A percentile compares a stretch with the other conserved stretches of the same genome.
These are phyloP conservation scores for Radiomyces spectabilis DNA, from an alignment of 192 early-diverging fungal genomes.

Conservation along the genomic window DNA sequence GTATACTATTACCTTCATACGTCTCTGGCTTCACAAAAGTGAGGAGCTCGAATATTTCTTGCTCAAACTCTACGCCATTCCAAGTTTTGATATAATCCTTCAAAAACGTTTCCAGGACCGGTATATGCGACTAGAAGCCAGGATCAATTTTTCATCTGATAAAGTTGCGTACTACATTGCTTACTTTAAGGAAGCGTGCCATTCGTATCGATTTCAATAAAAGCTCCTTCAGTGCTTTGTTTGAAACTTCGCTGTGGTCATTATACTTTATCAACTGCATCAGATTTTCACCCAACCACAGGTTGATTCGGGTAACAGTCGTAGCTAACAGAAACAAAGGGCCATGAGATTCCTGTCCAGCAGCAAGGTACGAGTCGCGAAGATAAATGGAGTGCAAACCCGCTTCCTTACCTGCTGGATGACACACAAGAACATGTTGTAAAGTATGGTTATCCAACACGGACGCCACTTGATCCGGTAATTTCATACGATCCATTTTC, in stretches of 20 bases:
- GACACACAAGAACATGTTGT: conserved; percentile 41
- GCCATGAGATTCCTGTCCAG: too few relatives aligned
- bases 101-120: conserved; percentile 42
- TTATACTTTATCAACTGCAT: conserved; percentile 40
- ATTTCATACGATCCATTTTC: conserved; percentile 35
- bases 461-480: conserved; percentile 39
- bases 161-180: not conserved
- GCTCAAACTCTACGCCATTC: conserved; percentile 38
- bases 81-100: conserved; percentile 30
- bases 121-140: conserved; percentile 30
- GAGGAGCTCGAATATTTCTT: conserved; percentile 40
- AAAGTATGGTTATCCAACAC: conserved; percentile 36
- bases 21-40: conserved; percentile 31
- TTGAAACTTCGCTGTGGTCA: conserved; percentile 20
- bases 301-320: conserved; percentile 31
- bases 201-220: conserved; percentile 29
- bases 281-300: conserved; percentile 39
- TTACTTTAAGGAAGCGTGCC: conserved; percentile 39
- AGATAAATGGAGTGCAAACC: conserved; percentile 1
- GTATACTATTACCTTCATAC: conserved; percentile 31
- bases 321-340: conserved; percentile 6
- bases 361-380: not conserved
- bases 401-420: conserved; percentile 21
- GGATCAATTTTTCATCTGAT: not conserved
- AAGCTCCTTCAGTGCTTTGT: conserved; percentile 20